Evolutionary conservation across 2,329 filamentous ascomycete genomes (phyloP), one percentile per base, ranked within the genome.

Genomic region (Ceratocystis smalleyi): DNA sequence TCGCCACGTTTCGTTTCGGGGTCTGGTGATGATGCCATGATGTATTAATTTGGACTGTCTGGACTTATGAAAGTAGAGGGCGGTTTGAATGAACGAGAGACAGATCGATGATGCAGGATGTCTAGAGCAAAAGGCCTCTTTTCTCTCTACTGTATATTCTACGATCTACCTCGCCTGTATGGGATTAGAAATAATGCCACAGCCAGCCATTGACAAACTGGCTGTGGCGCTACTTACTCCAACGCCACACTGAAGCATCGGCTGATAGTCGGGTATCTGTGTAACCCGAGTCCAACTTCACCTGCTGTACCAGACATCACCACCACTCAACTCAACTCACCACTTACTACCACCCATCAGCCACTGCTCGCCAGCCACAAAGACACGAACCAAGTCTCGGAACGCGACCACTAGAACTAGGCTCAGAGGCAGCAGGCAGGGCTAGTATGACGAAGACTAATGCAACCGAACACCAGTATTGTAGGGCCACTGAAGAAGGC

Each of bases 21-120:
- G 24, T 64, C 30, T 59, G 62, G 62, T 49, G 62, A 62, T 35
- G 45, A 30, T 19, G 62, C 40, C 62, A 47, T 61, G 15, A 2
- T 49, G 24, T 47, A 10, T 43, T 10, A 1, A 19, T 57, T 22
- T 30, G n/a, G 43, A n/a, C 3, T 45, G 43, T 30, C 43, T 10
- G 24, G 35, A 10, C 12, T n/a, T 2, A 12, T 24, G 7, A 30
- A 10, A 5, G 19, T 27, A 61, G 10, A 15, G 7, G n/a, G 24
- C 10, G 30, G 17, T 17, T 35, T 7, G 12, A 45, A 45, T 5
- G 3, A 15, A 61, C 6, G 10, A 5, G 3, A 40, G 35, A 40
- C 35, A 40, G 35, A 4, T 15, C 35, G 35, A 40, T 15, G 27
- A 49, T 10, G 19, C 17, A 49, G 12, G 24, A 30, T 10, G 54